A percentile compares a stretch with the other conserved stretches of the same genome.
Evolutionary conservation across 1,284 basidiomycete genomes (phyloP).

Genomic region (Vanrija pseudolonga): DNA sequence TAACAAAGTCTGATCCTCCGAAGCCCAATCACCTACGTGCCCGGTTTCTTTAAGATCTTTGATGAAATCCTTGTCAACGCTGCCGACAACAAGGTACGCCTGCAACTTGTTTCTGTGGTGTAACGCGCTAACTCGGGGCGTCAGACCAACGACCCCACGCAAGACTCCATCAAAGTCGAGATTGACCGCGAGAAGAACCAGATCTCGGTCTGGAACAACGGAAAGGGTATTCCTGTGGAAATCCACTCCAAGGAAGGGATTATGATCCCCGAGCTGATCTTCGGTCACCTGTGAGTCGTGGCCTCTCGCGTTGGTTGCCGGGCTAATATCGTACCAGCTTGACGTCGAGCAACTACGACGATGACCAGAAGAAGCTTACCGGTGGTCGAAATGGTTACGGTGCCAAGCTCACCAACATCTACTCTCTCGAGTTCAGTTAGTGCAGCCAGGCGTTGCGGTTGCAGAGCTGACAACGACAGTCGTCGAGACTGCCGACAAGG

Average conservation of each 20-base stretch:
- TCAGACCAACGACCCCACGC: conserved; percentile 80
- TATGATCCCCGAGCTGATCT: conserved; percentile 97
- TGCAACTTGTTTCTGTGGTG: not conserved
- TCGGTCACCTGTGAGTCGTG: conserved; percentile 69
- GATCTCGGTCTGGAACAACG: conserved; percentile 95
- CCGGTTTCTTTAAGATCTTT: conserved; percentile 99
- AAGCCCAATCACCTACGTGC: conserved; percentile 83
- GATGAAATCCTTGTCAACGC: conserved; percentile 99
- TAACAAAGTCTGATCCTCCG: not conserved
- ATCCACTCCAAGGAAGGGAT: conserved; percentile 90
- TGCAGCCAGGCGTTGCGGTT: not conserved
- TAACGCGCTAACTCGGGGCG: not conserved
- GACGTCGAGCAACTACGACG: conserved; percentile 97
- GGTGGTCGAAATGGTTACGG: conserved; percentile 99
- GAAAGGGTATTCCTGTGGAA: conserved; percentile 93
- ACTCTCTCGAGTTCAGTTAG: conserved; percentile 84
- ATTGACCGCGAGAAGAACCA: conserved; percentile 79
- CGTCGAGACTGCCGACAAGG: conserved; percentile 94
- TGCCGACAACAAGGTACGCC: conserved; percentile 89
- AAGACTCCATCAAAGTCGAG: conserved; percentile 83
- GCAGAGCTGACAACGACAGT: conserved; percentile 36
- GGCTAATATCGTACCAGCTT: conserved; percentile 50
- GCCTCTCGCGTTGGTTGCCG: not conserved
- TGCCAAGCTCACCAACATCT: conserved; percentile 97
- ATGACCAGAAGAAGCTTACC: conserved; percentile 97